These are phyloP conservation scores for Henckelia pumila DNA, from an alignment of 257 asterid genomes.

Conservation along the genomic window DNA sequence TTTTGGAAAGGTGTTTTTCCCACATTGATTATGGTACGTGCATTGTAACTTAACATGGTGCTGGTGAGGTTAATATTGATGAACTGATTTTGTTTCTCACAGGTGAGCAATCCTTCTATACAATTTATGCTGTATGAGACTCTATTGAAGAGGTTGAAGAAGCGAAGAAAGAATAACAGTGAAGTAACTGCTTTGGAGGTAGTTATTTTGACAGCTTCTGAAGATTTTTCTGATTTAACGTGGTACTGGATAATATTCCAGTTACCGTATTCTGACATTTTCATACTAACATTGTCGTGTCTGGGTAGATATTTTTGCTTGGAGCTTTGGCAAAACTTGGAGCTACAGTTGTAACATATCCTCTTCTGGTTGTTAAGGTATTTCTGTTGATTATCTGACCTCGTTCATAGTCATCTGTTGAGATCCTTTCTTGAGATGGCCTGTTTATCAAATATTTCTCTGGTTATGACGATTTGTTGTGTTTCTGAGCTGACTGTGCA, in stretches of 20 bases:
- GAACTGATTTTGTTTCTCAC: slow-evolving; percentile 29
- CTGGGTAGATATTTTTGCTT: slow-evolving; percentile 72
- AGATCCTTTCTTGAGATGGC: not conserved
- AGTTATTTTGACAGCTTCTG: slow-evolving; percentile 19
- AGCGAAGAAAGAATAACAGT: slow-evolving; percentile 49
- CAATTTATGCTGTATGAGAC: slow-evolving; percentile 97
- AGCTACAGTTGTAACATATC: slow-evolving; percentile 93
- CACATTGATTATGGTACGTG: slow-evolving; percentile 88
- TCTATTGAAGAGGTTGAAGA: slow-evolving; percentile 75
- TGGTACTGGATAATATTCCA: slow-evolving; percentile 3
- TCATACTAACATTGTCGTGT: slow-evolving; percentile 11
- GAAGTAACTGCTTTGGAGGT: slow-evolving; percentile 88
- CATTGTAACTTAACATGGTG: slow-evolving; percentile 23
- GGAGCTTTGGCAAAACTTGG: slow-evolving; percentile 99
- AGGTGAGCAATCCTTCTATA: slow-evolving; percentile 98
- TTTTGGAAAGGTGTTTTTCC: slow-evolving; percentile 98
- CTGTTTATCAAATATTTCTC: not conserved
- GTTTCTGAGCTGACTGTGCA: not conserved
- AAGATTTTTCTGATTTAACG: too few relatives aligned
- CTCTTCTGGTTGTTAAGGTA: slow-evolving; percentile 94
- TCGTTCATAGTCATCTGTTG: not conserved
- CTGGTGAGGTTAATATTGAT: slow-evolving; percentile 34
- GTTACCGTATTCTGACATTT: slow-evolving; percentile 10
- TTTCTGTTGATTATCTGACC: slow-evolving; percentile 6
- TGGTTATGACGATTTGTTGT: not conserved